These are phyloP conservation scores for Penicillium chermesinum DNA, from an alignment of 495 filamentous ascomycete genomes.

Conservation along the genomic window DNA sequence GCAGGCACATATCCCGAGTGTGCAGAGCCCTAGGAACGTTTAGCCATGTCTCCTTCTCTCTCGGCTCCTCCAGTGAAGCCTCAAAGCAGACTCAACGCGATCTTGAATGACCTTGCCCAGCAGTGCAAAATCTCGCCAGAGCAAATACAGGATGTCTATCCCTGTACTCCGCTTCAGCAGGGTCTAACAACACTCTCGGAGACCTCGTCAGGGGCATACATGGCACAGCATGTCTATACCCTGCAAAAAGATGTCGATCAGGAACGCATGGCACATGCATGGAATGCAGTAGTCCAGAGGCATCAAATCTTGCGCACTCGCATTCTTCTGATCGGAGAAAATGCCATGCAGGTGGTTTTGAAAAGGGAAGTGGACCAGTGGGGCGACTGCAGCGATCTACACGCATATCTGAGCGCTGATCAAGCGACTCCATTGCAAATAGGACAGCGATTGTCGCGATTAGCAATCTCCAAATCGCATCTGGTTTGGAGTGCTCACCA, in stretches of 20 bases:
- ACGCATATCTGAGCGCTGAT: background rate
- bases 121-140: background rate
- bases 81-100: background rate
- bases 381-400: background rate
- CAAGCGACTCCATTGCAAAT: background rate
- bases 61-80: background rate
- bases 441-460: background rate
- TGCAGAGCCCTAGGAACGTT: no score
- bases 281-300: background rate
- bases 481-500: background rate
- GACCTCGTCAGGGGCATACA: background rate
- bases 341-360: background rate
- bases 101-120: background rate
- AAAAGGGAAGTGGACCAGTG: background rate
- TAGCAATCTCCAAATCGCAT: background rate
- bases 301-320: background rate
- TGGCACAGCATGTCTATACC: background rate
- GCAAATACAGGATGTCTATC: constrained; percentile 1
- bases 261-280: background rate
- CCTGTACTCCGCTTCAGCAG: background rate
- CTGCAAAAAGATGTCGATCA: background rate
- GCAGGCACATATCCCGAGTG: no score
- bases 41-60: background rate
- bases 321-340: background rate
- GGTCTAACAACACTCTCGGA: background rate